Evolutionary conservation across 495 filamentous ascomycete species (phyloP).

Genomic region (Xylaria acuta): DNA sequence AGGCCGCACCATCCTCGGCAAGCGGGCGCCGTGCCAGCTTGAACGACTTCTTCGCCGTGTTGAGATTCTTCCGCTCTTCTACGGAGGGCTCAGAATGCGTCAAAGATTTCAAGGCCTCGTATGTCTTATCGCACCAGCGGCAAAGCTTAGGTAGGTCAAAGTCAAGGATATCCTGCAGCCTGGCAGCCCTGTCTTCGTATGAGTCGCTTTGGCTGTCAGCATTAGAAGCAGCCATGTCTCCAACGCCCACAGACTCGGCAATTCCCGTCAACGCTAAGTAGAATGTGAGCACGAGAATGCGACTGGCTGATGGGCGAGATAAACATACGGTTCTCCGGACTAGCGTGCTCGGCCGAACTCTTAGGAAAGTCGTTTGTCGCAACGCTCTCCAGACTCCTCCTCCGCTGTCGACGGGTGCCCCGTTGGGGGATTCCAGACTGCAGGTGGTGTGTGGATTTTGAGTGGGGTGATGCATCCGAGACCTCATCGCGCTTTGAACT

Average conservation of each 20-base stretch:
- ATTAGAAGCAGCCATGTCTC: constrained; percentile 4
- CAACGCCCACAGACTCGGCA: background rate
- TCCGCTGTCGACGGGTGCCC: constrained; percentile 27
- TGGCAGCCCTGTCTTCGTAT: constrained; percentile 26
- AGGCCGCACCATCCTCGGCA: constrained; percentile 21
- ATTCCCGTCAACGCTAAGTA: constrained; percentile 17
- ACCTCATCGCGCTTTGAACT: constrained; percentile 28
- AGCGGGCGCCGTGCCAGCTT: constrained; percentile 31
- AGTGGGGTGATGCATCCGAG: constrained; percentile 21
- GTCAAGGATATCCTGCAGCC: constrained; percentile 37
- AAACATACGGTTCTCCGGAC: constrained; percentile 25
- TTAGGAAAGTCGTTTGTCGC: constrained; percentile 31
- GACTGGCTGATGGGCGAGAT: constrained; percentile 17
- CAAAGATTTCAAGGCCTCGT: constrained; percentile 28
- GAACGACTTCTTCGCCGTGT: constrained; percentile 23
- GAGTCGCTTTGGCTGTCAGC: constrained; percentile 13
- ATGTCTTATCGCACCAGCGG: constrained; percentile 35
- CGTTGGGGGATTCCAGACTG: constrained; percentile 24
- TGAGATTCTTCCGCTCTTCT: constrained; percentile 26
- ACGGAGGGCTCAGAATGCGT: constrained; percentile 12
- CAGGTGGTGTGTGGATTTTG: constrained; percentile 5
- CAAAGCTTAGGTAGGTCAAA: constrained; percentile 40
- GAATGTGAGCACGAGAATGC: background rate
- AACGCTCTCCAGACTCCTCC: constrained; percentile 33
- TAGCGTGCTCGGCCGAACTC: constrained; percentile 16